These are phyloP conservation scores for Straminergon stramineum DNA, from an alignment of 225 moss, liverwort and hornwort genomes.

Conservation along the genomic window DNA sequence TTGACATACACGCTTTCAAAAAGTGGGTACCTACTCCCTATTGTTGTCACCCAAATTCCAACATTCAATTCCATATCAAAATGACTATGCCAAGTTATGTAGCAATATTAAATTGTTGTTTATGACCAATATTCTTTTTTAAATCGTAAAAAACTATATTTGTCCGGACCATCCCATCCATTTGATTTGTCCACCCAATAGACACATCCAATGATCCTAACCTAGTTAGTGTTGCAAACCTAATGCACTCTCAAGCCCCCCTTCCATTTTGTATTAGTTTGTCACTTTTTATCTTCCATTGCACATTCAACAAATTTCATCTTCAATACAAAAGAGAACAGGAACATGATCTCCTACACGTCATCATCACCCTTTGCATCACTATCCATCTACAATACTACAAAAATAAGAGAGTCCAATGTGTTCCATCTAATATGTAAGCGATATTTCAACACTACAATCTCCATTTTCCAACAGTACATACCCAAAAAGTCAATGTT, in stretches of 20 bases:
- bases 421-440: background rate
- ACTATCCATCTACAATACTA: background rate
- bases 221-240: background rate
- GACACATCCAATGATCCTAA: background rate
- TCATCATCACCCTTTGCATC: background rate
- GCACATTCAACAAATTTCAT: background rate
- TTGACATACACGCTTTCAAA: background rate
- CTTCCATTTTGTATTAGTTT: background rate
- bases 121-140: background rate
- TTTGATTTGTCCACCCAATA: rapidly evolving
- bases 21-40: rapidly evolving
- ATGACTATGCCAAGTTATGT: background rate
- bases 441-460: background rate
- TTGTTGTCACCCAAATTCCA: rapidly evolving
- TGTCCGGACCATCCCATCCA: background rate
- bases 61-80: background rate
- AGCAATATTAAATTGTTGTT: background rate
- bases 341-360: rapidly evolving
- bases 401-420: background rate
- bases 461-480: background rate
- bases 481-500: background rate
- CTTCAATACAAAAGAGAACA: background rate
- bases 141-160: background rate
- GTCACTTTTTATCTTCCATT: background rate
- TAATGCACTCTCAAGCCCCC: rapidly evolving